Evolutionary conservation across 257 asterid genomes (phyloP).

Genomic region (Cynanchum wilfordii): DNA sequence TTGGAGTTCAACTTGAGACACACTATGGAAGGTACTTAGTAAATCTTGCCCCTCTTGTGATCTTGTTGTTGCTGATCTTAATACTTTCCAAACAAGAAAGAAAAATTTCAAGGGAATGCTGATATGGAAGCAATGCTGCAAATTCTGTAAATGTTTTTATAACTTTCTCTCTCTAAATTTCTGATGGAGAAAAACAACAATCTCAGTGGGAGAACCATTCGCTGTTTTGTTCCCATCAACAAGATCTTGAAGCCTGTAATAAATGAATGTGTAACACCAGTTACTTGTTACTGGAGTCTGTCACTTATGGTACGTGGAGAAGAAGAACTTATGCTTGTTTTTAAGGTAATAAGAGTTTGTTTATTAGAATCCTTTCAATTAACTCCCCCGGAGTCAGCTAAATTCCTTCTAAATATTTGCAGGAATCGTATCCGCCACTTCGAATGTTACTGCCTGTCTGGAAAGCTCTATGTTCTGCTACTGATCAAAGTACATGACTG

Average conservation of each 20-base stretch:
- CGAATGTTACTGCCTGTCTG: constrained; percentile 75
- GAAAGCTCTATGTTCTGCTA: constrained; percentile 73
- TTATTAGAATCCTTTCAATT: no score
- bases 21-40: constrained; percentile 57
- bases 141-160: background rate
- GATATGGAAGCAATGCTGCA: background rate
- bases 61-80: background rate
- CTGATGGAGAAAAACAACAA: background rate
- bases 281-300: constrained; percentile 93
- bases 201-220: constrained; percentile 57
- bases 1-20: constrained; percentile 93
- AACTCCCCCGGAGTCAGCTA: background rate
- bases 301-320: constrained; percentile 62
- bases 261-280: constrained; percentile 93
- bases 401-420: constrained; percentile 2
- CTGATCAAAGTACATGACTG: constrained; percentile 1
- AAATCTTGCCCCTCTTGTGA: constrained; percentile 13
- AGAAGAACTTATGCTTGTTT: constrained; percentile 63
- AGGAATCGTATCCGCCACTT: constrained; percentile 69
- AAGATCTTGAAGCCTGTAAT: constrained; percentile 79
- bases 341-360: constrained; percentile 47
- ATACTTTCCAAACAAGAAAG: background rate
- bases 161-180: background rate
- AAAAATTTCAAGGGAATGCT: background rate
- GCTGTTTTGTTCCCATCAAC: constrained; percentile 58